A percentile compares a stretch with the other conserved stretches of the same genome.
Evolutionary conservation across 306 rosid species (phyloP).

Genomic region (Pterocarpus santalinus): DNA sequence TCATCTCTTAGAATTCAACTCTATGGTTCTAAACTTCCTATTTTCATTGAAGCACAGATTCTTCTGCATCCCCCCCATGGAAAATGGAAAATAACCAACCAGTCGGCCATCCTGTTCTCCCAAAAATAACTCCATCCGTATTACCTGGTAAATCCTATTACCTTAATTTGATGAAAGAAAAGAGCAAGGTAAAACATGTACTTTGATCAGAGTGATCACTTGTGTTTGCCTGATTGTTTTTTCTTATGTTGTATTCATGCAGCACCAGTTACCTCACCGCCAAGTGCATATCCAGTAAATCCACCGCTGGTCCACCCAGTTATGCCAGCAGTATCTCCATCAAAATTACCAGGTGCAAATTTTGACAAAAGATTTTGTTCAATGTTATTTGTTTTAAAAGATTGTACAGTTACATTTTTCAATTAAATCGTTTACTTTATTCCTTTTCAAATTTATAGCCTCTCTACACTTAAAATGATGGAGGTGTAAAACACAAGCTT

Average conservation of each 20-base stretch:
- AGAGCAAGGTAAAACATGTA: slow-evolving; percentile 7
- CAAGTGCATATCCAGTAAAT: slow-evolving; percentile 56
- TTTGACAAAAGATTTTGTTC: slow-evolving; percentile 20
- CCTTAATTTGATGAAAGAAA: slow-evolving; percentile 15
- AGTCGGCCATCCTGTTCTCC: slow-evolving; percentile 36
- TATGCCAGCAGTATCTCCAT: slow-evolving; percentile 60
- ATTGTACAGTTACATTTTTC: slow-evolving; percentile 4
- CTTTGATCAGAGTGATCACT: slow-evolving; percentile 2
- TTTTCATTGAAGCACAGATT: slow-evolving; percentile 47
- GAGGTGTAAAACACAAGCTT: not conserved
- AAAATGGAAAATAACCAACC: slow-evolving; percentile 41
- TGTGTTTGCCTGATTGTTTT: slow-evolving; percentile 37
- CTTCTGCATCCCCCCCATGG: slow-evolving; percentile 53
- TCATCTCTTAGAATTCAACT: slow-evolving; percentile 40
- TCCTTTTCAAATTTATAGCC: slow-evolving; percentile 5
- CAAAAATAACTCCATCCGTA: slow-evolving; percentile 46
- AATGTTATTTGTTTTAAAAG: slow-evolving; percentile 20
- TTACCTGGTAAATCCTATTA: slow-evolving; percentile 48
- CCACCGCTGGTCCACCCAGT: slow-evolving; percentile 57
- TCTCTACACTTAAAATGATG: slow-evolving; percentile 14
- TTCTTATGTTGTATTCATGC: slow-evolving; percentile 42
- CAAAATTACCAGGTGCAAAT: slow-evolving; percentile 60
- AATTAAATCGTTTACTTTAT: slow-evolving; percentile 8
- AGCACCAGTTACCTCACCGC: slow-evolving; percentile 61
- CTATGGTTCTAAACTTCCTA: slow-evolving; percentile 33